phyloP scores from a whole-genome alignment of 257 asterid species.

The Solanum clarkiae region DNA sequence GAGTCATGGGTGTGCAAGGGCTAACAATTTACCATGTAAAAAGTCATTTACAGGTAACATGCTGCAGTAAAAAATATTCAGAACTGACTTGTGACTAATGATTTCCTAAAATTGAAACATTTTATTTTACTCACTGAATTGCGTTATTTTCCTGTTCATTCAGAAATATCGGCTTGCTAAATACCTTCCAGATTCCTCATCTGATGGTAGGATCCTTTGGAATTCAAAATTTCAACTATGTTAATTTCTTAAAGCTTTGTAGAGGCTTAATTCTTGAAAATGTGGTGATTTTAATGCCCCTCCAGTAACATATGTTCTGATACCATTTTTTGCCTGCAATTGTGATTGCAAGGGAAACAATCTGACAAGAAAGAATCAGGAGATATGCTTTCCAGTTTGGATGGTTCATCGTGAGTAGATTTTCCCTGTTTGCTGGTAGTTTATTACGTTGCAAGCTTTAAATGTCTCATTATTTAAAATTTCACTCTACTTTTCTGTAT shows the following conservation, averaged over 20 bases:
- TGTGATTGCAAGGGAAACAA: constrained; percentile 46
- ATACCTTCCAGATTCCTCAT: constrained; percentile 90
- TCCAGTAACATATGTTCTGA: background rate
- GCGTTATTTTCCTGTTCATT: constrained; percentile 7
- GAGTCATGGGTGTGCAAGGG: constrained; percentile 98
- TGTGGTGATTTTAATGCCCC: background rate
- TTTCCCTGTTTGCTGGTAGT: background rate
- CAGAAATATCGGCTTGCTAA: constrained; percentile 99
- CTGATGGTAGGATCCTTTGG: constrained; percentile 59
- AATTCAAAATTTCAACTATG: background rate
- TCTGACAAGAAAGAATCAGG: constrained; percentile 76
- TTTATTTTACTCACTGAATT: constrained; percentile 1
- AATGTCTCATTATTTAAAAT: background rate
- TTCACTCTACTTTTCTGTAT: background rate
- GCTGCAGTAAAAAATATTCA: background rate
- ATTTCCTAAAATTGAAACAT: background rate
- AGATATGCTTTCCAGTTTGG: constrained; percentile 66
- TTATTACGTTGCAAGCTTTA: background rate
- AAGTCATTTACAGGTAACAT: constrained; percentile 90
- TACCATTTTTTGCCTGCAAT: constrained; percentile 4
- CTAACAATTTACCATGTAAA: constrained; percentile 95
- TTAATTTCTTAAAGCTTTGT: background rate
- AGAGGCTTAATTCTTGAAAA: background rate
- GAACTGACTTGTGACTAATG: background rate
- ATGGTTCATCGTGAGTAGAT: constrained; percentile 85